Conservation (phyloP, 306 rosid species). For the Spatholobus suberectus region DNA sequence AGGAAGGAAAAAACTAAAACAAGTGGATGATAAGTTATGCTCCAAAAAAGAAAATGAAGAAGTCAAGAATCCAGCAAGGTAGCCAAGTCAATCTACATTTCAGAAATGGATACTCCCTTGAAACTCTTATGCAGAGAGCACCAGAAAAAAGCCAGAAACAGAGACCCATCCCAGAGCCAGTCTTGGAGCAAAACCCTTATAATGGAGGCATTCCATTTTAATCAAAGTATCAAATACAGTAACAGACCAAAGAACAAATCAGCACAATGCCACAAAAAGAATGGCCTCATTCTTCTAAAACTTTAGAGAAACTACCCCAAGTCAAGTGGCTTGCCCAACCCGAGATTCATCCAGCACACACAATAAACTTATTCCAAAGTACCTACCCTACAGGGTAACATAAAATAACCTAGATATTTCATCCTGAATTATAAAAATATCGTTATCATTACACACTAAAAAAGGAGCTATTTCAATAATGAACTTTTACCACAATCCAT, state of each 20-base stretch:
- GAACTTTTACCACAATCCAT: constrained; percentile 21
- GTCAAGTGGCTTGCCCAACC: not conserved
- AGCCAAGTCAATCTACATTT: not conserved
- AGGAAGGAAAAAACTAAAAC: not conserved
- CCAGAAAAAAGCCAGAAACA: not conserved
- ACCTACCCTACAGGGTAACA: not conserved
- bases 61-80: not conserved
- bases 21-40: constrained; percentile 5
- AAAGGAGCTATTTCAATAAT: not conserved
- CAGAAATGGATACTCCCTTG: not conserved
- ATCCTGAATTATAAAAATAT: not conserved
- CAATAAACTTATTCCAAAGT: not conserved
- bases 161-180: not conserved
- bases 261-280: not conserved
- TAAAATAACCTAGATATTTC: not conserved
- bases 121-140: not conserved
- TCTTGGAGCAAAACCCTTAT: not conserved
- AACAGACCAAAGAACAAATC: not conserved
- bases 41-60: not conserved
- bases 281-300: not conserved
- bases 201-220: not conserved
- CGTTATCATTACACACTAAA: not conserved
- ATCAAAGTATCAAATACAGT: not conserved
- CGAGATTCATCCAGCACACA: not conserved
- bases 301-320: not conserved